These are phyloP conservation scores for Noccaea bulbosa DNA, from an alignment of 345 rosid species.

Conservation along the genomic window DNA sequence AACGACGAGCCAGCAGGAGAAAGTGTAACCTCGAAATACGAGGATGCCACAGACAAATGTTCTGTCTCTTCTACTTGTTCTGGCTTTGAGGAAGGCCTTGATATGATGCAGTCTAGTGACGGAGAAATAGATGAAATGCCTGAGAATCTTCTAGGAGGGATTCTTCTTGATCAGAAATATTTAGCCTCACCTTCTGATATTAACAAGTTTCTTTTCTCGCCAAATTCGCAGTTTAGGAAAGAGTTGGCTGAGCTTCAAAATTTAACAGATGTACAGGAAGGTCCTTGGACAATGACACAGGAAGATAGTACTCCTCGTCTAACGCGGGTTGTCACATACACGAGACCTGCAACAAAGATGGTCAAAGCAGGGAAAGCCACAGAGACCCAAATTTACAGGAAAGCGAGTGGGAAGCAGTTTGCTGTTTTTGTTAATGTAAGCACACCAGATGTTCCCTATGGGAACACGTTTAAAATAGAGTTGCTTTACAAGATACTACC, in stretches of 20 bases:
- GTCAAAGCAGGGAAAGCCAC: conserved; percentile 81
- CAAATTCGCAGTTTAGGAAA: conserved; percentile 68
- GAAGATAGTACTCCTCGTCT: conserved; percentile 48
- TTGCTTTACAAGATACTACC: conserved; percentile 80
- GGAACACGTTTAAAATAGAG: conserved; percentile 64
- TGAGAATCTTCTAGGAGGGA: conserved; percentile 70
- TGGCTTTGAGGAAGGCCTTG: conserved; percentile 70
- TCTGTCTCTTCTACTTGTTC: conserved; percentile 40
- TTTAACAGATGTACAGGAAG: conserved; percentile 66
- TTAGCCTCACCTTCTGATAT: conserved; percentile 50
- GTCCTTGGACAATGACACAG: conserved; percentile 67
- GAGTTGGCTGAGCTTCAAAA: conserved; percentile 74
- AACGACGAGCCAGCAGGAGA: conserved; percentile 53
- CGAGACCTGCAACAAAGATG: conserved; percentile 72
- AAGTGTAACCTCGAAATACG: conserved; percentile 59
- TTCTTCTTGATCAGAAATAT: conserved; percentile 69
- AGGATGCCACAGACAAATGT: conserved; percentile 61
- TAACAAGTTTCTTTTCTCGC: conserved; percentile 70
- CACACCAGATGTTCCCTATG: conserved; percentile 89
- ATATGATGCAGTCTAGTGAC: conserved; percentile 55
- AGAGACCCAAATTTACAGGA: conserved; percentile 73
- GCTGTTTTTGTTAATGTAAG: conserved; percentile 57
- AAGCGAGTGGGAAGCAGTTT: conserved; percentile 61
- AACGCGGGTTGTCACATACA: conserved; percentile 58
- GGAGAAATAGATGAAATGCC: conserved; percentile 56